Base-by-base conservation (phyloP, 441 rosid genomes). In the Dalechampia spathulata region DNA sequence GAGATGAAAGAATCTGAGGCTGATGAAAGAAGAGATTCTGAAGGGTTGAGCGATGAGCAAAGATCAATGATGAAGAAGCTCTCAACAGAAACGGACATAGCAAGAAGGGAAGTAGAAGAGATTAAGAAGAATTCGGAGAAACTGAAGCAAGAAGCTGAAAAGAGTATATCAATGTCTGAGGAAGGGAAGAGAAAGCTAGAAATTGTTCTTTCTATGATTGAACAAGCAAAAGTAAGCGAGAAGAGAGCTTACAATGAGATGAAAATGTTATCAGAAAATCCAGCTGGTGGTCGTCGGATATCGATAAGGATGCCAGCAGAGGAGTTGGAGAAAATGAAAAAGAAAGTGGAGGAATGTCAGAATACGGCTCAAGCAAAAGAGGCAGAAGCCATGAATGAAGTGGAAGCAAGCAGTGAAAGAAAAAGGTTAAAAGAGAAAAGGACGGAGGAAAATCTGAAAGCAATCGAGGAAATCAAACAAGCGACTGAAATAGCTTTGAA, bases 401-500 rank as follows among this genome's bases (percentile, higher is more conserved):
- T 86, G 47, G 75, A 78, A 71, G 72, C 60, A 27, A 64, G 84
- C 36, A 75, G 78, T 28, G 61, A 43, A 38, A 73, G 78, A 51
- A 79, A 46, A 59, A 37, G 30, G 0, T 82, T 67, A 53, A 59
- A 71, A 0, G 89, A 77, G 30, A 66, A 36, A 20, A 80, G 73
- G 52, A 13, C 81, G 58, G 83, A 59, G 57, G 87, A 75, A 5
- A 75, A 57, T 37, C 49, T 79, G 60, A 73, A 73, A 63, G 82
- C 83, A 5, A 66, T 81, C 1, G 79, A 79, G 68, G 93, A 88
- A 71, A 80, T 88, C 56, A 70, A 83, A 32, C 68, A 72, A 13
- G 95, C 89, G 6, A 88, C 82, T 1, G 89, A 79, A 1, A 30
- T 76, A 48, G 98, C 96, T 38, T 60, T 83, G 70, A 84, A 70